These are phyloP conservation scores for Rhizophagus prolifer DNA, from an alignment of 192 early-diverging fungal genomes.

Conservation along the genomic window DNA sequence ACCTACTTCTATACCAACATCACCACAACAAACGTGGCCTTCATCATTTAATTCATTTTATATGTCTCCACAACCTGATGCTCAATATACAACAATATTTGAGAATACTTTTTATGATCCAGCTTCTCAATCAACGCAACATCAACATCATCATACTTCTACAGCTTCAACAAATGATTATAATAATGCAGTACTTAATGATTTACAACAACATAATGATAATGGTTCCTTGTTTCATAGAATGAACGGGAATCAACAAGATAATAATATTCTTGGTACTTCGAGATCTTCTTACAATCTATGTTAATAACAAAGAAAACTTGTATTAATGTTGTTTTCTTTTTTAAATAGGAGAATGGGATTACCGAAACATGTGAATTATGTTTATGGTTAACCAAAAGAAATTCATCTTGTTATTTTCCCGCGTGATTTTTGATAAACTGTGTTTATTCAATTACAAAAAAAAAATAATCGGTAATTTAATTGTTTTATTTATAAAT, in stretches of 20 bases:
- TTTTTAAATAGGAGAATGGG: neutral
- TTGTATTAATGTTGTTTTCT: neutral
- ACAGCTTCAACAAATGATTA: neutral
- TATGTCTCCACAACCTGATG: neutral
- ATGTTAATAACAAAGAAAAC: neutral
- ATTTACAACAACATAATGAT: neutral
- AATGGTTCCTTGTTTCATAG: neutral
- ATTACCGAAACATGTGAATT: neutral
- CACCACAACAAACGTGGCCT: conserved; percentile 3
- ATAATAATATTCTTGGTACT: neutral
- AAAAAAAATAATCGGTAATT: too few species aligned
- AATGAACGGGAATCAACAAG: neutral
- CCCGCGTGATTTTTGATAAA: too few species aligned
- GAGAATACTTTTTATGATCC: neutral
- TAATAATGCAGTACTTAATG: neutral
- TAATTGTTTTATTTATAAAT: too few species aligned
- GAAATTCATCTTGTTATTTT: too few species aligned
- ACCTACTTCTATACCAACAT: neutral
- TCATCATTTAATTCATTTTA: conserved; percentile 1
- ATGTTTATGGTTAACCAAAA: neutral
- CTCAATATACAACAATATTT: neutral
- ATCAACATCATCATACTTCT: neutral
- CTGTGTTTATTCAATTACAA: too few species aligned
- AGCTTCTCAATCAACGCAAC: neutral
- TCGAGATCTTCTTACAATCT: neutral